Evolutionary conservation across 306 rosid genomes (phyloP), one percentile per base, ranked within the genome.

Genomic region (Vigna radiata): DNA sequence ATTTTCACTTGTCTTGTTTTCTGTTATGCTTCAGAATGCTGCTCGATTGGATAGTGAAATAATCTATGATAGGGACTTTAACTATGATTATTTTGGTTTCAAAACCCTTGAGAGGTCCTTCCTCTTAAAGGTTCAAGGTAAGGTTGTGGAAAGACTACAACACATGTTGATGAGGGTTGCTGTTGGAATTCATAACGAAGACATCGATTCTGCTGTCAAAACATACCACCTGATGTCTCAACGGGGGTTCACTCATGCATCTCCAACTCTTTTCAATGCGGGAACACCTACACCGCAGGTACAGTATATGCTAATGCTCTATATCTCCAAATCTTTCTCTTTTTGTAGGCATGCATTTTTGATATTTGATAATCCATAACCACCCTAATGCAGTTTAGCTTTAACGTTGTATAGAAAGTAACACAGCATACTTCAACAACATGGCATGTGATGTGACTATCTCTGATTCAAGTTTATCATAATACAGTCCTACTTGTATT

Each of bases 91-190:
- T 19, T 19, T 19, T 19, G 21, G 21, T 13, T 95, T 95, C 88
- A 95, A 95, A 83, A 95, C 99, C 54, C 89, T 95, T 9, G 99
- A 95, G 92, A 87, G 97, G 87, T 95, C 99, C 9, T 95, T 92
- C 75, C 91, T 95, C 55, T 79, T 92, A 81, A 95, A 87, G 83
- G 96, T 95, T 73, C 85, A 88, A 27, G 97, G 97, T 17, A 88
- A 85, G 75, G 97, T 92, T 63, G 92, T 92, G 12, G 99, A 95
- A 62, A 92, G 99, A 71, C 97, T 97, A 23, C 99, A 95, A 17
- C 99, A 95, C 76, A 92, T 95, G 99, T 72, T 95, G 81, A 95
- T 95, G 99, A 86, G 99, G 90, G 99, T 95, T 61, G 77, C 99
- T 73, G 99, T 95, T 78, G 99, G 99, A 53, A 95, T 92, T 87